Percentiles rank a stretch among this genome's conserved stretches.
Conservation (phyloP, 768 basidiomycete genomes). For the Chalciporus chontae region DNA sequence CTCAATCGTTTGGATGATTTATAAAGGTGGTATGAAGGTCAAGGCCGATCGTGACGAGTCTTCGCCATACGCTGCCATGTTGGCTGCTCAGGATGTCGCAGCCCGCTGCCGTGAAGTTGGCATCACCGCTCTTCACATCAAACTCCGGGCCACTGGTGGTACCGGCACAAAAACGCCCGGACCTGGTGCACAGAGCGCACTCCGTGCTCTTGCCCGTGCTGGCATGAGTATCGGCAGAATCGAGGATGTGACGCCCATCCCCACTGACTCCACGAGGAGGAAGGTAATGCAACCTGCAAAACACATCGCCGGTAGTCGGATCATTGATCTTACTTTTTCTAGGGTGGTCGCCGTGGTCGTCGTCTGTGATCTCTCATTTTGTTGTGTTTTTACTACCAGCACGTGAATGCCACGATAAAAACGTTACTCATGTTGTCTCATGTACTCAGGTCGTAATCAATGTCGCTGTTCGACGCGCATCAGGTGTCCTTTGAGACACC, state of each 20-base stretch:
- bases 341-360: constrained; percentile 99
- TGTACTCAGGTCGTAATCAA: constrained; percentile 36
- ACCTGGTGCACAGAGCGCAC: constrained; percentile 96
- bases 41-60: constrained; percentile 99
- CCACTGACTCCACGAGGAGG: constrained; percentile 94
- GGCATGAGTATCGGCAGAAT: constrained; percentile 98
- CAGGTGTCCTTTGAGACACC: constrained; percentile 51
- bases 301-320: not conserved
- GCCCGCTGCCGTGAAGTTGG: constrained; percentile 97
- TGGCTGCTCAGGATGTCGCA: constrained; percentile 97
- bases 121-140: constrained; percentile 97
- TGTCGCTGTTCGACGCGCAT: constrained; percentile 90
- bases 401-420: constrained; percentile 19
- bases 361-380: constrained; percentile 59
- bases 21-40: constrained; percentile 96
- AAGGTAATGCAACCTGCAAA: constrained; percentile 56
- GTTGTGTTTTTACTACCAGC: constrained; percentile 8
- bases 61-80: constrained; percentile 95
- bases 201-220: constrained; percentile 96
- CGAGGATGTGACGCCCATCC: constrained; percentile 97
- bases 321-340: constrained; percentile 1
- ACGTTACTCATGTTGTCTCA: constrained; percentile 26
- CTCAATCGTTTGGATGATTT: not conserved
- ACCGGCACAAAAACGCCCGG: constrained; percentile 99
- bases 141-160: constrained; percentile 96